These are phyloP conservation scores for Salix udensis DNA, from an alignment of 345 rosid genomes.

Conservation along the genomic window DNA sequence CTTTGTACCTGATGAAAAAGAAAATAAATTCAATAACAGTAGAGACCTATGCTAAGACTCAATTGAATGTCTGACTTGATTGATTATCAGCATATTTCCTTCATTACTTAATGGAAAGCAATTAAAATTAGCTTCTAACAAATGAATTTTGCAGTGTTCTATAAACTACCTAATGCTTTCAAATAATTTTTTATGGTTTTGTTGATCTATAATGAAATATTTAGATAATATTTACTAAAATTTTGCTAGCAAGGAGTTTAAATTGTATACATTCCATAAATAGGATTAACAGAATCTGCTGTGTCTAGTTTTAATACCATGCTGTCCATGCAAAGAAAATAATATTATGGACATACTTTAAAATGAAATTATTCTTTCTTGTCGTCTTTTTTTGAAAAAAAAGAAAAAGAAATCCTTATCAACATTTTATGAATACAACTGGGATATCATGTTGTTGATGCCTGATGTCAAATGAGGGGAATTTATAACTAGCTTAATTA, in stretches of 20 bases:
- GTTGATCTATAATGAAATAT: neutral
- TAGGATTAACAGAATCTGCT: neutral
- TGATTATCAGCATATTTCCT: no score
- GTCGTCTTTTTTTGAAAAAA: neutral
- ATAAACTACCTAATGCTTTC: neutral
- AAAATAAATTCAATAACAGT: neutral
- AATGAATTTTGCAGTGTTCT: neutral
- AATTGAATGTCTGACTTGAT: no score
- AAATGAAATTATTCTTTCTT: no score
- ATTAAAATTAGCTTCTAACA: neutral
- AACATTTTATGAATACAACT: no score
- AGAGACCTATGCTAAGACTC: no score
- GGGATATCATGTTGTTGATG: no score
- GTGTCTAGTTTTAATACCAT: neutral
- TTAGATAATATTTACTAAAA: neutral
- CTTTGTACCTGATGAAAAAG: constrained; percentile 68
- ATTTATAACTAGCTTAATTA: neutral
- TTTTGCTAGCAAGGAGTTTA: neutral
- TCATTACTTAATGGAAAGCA: no score
- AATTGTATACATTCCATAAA: neutral
- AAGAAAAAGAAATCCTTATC: neutral
- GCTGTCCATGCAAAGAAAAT: no score
- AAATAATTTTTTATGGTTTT: neutral
- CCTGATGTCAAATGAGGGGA: no score
- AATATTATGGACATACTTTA: neutral